Conservation (phyloP, 2,329 filamentous ascomycete genomes). For the Neonectria sp. region DNA sequence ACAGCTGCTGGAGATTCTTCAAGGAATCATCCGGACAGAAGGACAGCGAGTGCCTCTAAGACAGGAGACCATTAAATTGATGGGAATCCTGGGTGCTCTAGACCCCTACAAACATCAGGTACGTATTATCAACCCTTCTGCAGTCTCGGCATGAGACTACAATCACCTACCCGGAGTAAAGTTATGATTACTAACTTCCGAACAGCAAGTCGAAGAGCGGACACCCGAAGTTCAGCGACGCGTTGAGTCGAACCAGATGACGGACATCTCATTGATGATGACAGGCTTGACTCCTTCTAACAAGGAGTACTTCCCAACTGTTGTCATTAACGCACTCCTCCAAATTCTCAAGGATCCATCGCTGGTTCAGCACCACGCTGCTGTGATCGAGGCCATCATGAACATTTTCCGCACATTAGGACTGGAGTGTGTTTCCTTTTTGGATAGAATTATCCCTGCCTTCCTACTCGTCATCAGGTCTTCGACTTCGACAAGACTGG, state of each 20-base stretch:
- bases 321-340: conserved; percentile 96
- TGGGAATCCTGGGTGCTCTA: conserved; percentile 94
- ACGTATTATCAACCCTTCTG: conserved; percentile 34
- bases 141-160: background rate
- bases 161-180: too few relatives aligned
- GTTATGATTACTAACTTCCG: conserved; percentile 42
- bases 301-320: conserved; percentile 98
- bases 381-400: conserved; percentile 98
- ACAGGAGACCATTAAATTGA: conserved; percentile 95
- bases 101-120: conserved; percentile 96
- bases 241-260: conserved; percentile 76
- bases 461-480: conserved; percentile 92
- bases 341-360: conserved; percentile 94
- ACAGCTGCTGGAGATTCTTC: conserved; percentile 90
- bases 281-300: conserved; percentile 95
- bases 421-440: conserved; percentile 94
- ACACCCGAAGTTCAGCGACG: conserved; percentile 84
- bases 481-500: conserved; percentile 82
- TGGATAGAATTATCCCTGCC: conserved; percentile 93
- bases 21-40: conserved; percentile 95
- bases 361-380: conserved; percentile 89
- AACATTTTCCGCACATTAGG: conserved; percentile 98
- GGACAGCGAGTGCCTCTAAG: conserved; percentile 85
- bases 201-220: conserved; percentile 85
- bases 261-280: conserved; percentile 98